Evolutionary conservation across 371 early-diverging fungal species (phyloP).

Genomic region (Mucor ambiguus): DNA sequence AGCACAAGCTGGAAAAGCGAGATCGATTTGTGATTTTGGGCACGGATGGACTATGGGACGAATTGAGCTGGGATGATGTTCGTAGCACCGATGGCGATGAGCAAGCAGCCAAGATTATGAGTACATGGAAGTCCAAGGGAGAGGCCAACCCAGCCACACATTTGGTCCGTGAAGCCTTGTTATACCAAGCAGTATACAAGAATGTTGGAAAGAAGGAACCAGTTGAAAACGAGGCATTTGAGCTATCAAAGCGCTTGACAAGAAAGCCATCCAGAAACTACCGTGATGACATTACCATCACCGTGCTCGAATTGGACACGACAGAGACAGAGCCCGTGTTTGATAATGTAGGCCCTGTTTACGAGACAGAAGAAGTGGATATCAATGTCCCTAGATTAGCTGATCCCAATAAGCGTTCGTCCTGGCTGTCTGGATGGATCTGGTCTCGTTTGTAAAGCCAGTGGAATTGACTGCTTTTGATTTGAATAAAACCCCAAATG

Average conservation of each 20-base stretch:
- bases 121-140: conserved; percentile 23
- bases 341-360: conserved; percentile 32
- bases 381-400: conserved; percentile 29
- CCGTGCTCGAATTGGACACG: conserved; percentile 73
- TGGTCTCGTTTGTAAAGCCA: conserved; percentile 37
- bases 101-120: conserved; percentile 41
- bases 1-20: conserved; percentile 62
- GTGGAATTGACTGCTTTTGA: background rate
- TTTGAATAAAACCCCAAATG: background rate
- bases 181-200: conserved; percentile 45
- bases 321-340: conserved; percentile 2
- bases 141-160: conserved; percentile 87
- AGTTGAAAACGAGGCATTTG: conserved; percentile 33
- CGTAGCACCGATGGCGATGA: conserved; percentile 45
- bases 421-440: conserved; percentile 45
- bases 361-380: conserved; percentile 32
- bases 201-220: conserved; percentile 32
- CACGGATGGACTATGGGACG: conserved; percentile 95
- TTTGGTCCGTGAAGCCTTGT: conserved; percentile 78
- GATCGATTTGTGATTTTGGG: conserved; percentile 90
- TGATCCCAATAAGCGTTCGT: conserved; percentile 13
- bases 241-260: conserved; percentile 49
- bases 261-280: conserved; percentile 65
- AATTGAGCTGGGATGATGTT: conserved; percentile 73
- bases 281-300: conserved; percentile 95